Evolutionary conservation across 495 filamentous ascomycete species (phyloP).

Genomic region (Penicillium paxilli): DNA sequence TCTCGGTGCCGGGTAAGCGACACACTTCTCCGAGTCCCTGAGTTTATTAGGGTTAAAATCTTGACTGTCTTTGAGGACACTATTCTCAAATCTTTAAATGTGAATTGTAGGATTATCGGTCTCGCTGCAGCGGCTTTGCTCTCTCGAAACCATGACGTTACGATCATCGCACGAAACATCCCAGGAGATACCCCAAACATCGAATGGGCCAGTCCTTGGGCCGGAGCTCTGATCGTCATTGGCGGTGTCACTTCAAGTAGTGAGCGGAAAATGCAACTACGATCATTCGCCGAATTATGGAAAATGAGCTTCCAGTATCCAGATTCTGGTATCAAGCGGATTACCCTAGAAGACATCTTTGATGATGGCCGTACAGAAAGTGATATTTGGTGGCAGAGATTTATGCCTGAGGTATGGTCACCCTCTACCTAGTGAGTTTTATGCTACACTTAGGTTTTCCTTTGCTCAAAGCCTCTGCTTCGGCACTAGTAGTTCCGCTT

Average conservation of each 20-base stretch:
- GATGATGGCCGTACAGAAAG: background rate
- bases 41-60: too few species aligned
- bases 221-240: constrained; percentile 22
- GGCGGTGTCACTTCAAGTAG: constrained; percentile 15
- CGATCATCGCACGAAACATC: background rate
- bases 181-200: background rate
- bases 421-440: too few species aligned
- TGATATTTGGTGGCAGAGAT: constrained; percentile 9
- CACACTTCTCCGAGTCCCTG: background rate
- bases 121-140: background rate
- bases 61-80: too few species aligned
- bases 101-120: background rate
- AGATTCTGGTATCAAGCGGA: constrained; percentile 11
- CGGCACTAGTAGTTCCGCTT: background rate
- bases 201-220: constrained; percentile 21
- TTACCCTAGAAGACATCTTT: constrained; percentile 6
- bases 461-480: too few species aligned
- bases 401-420: constrained; percentile 6
- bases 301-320: constrained; percentile 14
- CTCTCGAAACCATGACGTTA: background rate
- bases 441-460: background rate
- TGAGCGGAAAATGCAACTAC: constrained; percentile 28
- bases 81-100: too few species aligned
- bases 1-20: background rate
- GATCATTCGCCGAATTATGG: constrained; percentile 15